Base-by-base conservation (phyloP, 805 yeast species). In the Kodamaea sagamina region DNA sequence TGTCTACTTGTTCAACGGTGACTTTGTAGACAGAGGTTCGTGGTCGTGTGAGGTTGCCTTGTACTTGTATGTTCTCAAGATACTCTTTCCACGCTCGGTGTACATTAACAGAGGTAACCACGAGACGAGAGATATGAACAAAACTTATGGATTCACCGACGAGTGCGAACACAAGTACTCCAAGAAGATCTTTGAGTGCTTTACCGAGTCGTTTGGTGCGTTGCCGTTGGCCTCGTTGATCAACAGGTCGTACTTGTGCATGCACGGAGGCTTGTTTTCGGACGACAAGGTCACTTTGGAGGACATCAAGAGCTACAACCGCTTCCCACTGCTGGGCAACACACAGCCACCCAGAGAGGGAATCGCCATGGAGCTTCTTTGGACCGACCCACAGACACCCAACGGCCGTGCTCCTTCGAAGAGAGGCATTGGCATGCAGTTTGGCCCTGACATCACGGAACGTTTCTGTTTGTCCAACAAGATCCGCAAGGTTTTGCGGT, bases 31-130 rank as follows among this genome's bases (percentile, higher is more conserved):
- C 62, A 77, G 99, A 58, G 99, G 99, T 4, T 86, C 96, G 12
- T 92, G 99, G 98, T 89, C 97, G 3, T 87, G 96, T 59, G 99
- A 93, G 61, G 96, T 93, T 36, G 97, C 97, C 1, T 67, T 93
- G 36, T 71, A 85, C 22, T 74, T 88, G 32, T 89, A 86, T 61
- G 74, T 83, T 9, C 76, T 87, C 63, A 93, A 93, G 66, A 71
- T 89, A 26, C 63, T 84, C 25, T 84, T 76, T 56, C 99, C 99
- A 11, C 57, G 67, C 2, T 73, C 76, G 35, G 63, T 92, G 35
- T 89, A 68, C 65, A 62, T 93, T 47, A 93, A 93, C 67, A 77
- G 99, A 59, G 99, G 99, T 19, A 93, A 93, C 62, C 99, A 93
- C 65, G 99, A 93, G 64, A 90, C 97, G 1, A 85, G 86, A 58